Evolutionary conservation across 2,329 filamentous ascomycete genomes (phyloP).

Genomic region (Phaeoacremonium minimum): DNA sequence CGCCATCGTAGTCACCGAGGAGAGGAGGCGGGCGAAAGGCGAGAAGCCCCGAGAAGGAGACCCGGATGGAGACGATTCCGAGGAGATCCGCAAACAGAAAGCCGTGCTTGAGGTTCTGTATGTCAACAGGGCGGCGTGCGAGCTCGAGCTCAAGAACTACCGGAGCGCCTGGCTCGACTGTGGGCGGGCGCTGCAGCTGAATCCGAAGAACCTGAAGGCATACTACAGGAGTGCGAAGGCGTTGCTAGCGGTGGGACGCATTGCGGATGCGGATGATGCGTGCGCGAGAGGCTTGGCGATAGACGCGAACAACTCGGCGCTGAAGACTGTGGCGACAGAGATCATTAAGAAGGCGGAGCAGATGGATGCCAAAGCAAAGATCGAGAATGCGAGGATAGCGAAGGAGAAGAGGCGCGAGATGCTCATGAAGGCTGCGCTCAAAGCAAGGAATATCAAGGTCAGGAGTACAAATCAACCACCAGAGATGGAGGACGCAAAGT

Average conservation of each 20-base stretch:
- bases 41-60: conserved; percentile 10
- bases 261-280: conserved; percentile 76
- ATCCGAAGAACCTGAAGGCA: conserved; percentile 80
- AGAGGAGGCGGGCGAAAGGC: conserved; percentile 45
- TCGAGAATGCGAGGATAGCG: conserved; percentile 49
- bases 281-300: conserved; percentile 68
- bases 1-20: conserved; percentile 61
- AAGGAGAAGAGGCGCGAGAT: conserved; percentile 50
- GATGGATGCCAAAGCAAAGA: conserved; percentile 13
- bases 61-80: conserved; percentile 12
- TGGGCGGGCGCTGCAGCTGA: conserved; percentile 71
- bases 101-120: conserved; percentile 71
- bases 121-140: conserved; percentile 84
- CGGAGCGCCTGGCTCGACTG: conserved; percentile 83
- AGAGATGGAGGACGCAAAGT: conserved; percentile 78
- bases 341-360: conserved; percentile 55
- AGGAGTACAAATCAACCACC: conserved; percentile 67
- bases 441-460: conserved; percentile 65
- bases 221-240: conserved; percentile 82
- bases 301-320: conserved; percentile 65
- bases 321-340: conserved; percentile 58
- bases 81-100: conserved; percentile 49
- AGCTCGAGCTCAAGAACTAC: conserved; percentile 85
- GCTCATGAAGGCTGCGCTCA: conserved; percentile 62
- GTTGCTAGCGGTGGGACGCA: conserved; percentile 72